Evolutionary conservation across 2,329 filamentous ascomycete species (phyloP), one percentile per base, ranked within the genome.

Genomic region (Penicillium sp.): DNA sequence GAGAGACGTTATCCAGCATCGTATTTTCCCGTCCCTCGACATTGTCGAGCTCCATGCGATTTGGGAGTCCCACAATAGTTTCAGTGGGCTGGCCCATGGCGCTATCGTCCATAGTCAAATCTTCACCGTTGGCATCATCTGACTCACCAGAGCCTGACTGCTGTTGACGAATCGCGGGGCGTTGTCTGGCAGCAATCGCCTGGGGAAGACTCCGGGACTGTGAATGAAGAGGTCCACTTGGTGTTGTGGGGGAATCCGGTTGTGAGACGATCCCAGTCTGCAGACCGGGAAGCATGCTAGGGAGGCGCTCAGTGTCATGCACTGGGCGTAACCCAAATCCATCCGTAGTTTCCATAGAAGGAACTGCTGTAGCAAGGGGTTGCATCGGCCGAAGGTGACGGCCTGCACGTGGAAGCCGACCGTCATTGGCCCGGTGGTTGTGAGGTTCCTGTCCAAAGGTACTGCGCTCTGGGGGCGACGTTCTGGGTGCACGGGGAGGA

Each of bases 101-200:
- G 38, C 67, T 62, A 27, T 92, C 90, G 51, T 91, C 90, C 71
- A 90, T 88, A 16, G 86, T 84, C 21, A 89, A 87, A 63, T 93
- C 92, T 59, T 97, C 93, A 10, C 87, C 86, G 67, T 91, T 91
- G 58, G 89, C 83, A 71, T 97, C 93, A 67, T 97, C 92, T 7
- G 87, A 86, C 62, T 96, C 93, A 5, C 86, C 90, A n/a, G 90
- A 94, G 47, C 83, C 83, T 16, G 93, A 97, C 59, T 89, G 85
- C 68, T 96, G 92, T 67, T 97, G 93, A 55, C 91, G 86, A 63
- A 97, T 94, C 0, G 91, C 92, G 32, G 92, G 91, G 34, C 92
- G 85, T 65, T 90, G 83, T 48, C 88, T 82, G 55, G 86, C 81
- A 81, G 77, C 60, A 77, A 80, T 43, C 75, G 80, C 24, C 80